A percentile compares a stretch with the other conserved stretches of the same genome.
Evolutionary conservation across 1,284 basidiomycete species (phyloP).

Genomic region (Thelephora terrestris): DNA sequence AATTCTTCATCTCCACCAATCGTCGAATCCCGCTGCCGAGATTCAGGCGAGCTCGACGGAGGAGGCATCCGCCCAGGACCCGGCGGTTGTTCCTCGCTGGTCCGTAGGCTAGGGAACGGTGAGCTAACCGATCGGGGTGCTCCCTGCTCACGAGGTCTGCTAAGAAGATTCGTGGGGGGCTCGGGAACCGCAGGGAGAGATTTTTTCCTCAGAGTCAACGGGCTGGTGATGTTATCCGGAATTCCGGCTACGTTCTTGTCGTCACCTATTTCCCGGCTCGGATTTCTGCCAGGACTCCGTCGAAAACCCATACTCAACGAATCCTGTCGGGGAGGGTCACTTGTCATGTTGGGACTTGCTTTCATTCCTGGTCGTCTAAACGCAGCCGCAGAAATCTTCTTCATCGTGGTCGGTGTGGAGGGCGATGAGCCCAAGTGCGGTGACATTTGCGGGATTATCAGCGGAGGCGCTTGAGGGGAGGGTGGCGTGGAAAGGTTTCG

Average conservation of each 20-base stretch:
- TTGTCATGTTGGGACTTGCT: constrained; percentile 14
- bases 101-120: not conserved
- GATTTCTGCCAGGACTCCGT: constrained; percentile 7
- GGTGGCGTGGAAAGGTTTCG: constrained; percentile 19
- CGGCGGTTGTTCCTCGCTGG: not conserved
- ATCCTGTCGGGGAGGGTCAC: constrained; percentile 9
- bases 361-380: constrained; percentile 49
- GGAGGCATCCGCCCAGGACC: constrained; percentile 2
- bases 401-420: constrained; percentile 23
- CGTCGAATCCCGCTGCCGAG: constrained; percentile 8
- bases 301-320: not conserved
- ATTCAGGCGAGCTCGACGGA: constrained; percentile 4
- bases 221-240: no score
- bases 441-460: constrained; percentile 13
- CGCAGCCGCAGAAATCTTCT: constrained; percentile 56
- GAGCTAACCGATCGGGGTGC: constrained; percentile 13
- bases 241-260: no score
- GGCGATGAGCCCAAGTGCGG: constrained; percentile 24
- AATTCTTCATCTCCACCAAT: constrained; percentile 36
- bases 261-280: constrained; percentile 10
- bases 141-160: constrained; percentile 8
- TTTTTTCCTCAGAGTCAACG: constrained; percentile 38
- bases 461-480: constrained; percentile 15
- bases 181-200: constrained; percentile 30
- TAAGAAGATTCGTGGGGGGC: constrained; percentile 12